Evolutionary conservation across 495 filamentous ascomycete genomes (phyloP), one percentile per base, ranked within the genome.

Genomic region (Daldinia concentrica): DNA sequence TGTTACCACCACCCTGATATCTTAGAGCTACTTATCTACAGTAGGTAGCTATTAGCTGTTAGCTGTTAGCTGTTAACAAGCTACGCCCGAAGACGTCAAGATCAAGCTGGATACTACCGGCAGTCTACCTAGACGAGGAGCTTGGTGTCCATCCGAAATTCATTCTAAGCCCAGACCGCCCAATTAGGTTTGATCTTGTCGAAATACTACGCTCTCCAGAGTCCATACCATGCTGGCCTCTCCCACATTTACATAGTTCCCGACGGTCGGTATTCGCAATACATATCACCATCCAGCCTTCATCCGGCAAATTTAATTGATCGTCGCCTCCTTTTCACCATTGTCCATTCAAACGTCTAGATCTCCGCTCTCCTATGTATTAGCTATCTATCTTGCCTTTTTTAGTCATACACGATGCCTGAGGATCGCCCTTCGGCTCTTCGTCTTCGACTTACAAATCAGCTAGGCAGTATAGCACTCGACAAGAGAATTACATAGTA

Each of bases 261-360:
- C 39, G 34, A 30, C 50, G 27, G 50, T 64, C 69, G 69, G 71
- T 66, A 73, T 66, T 55, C 58, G 51, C 43, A 51, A 39, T 45
- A 41, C 37, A 65, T 57, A 50, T 43, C 61, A 34, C 55, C 48
- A 58, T 73, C 62, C 62, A 26, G 30, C 52, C 66, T 69, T 69
- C 71, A 63, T 52, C 66, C 71, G 71, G 71, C 71, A 73, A 73
- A 69, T 66, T 62, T 69, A 56, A 69, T 66, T 73, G 71, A 73
- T 73, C 66, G 41, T 69, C 71, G 24, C 58, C 58, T 66, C 52
- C 50, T 58, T 61, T 66, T 43, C 32, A 58, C 66, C 62, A 69
- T 52, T 66, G 36, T 26, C 57, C 57, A 62, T 51, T 65, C 70
- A 68, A 50, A 37, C 4, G 29, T 9, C 29, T 1, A 8, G 29